Evolutionary conservation across 148 eudicot genomes (phyloP).

Genomic region (Cornus florida): DNA sequence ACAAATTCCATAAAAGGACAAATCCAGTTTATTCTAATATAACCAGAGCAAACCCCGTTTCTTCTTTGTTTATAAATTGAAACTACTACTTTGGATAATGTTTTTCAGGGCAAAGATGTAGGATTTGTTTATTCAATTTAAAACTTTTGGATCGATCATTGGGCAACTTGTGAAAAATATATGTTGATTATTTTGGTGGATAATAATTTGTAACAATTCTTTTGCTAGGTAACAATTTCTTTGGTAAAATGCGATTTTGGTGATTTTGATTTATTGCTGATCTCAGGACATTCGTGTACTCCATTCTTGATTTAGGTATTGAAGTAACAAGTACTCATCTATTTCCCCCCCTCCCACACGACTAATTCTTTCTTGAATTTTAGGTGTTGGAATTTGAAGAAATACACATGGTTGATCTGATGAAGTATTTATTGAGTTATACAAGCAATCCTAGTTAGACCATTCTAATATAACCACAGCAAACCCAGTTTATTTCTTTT

Average conservation of each 20-base stretch:
- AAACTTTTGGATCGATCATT: neutral
- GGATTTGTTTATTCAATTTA: no score
- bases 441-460: constrained; percentile 44
- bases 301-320: neutral
- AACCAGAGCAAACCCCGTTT: no score
- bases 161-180: neutral
- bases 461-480: no score
- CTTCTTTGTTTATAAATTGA: no score
- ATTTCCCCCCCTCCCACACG: neutral
- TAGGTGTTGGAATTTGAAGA: no score
- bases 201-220: neutral
- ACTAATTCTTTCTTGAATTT: neutral
- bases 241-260: neutral
- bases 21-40: no score
- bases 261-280: neutral
- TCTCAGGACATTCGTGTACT: neutral
- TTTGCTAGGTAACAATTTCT: neutral
- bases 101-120: no score
- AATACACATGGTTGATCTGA: constrained; percentile 67
- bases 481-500: no score
- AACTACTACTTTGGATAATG: no score
- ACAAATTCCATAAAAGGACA: no score
- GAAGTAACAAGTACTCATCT: neutral
- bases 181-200: no score
- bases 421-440: constrained; percentile 80